Base-by-base conservation (phyloP, 768 basidiomycete genomes). In the Tylopilus balloui region DNA sequence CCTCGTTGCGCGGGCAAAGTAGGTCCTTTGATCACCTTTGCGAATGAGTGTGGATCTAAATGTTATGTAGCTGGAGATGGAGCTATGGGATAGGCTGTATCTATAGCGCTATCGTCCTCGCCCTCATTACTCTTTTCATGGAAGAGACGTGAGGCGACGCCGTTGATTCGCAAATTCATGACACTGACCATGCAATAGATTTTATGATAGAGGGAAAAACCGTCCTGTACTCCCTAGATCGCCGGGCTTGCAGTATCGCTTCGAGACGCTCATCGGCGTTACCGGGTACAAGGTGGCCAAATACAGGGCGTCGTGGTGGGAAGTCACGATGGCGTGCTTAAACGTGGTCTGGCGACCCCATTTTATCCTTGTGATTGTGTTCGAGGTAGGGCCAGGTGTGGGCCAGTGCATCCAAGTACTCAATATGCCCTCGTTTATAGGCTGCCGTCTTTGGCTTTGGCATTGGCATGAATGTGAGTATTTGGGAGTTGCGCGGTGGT, bases 31-130 rank as follows among this genome's bases (percentile, higher is more conserved):
- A 21, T 28, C 13, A 2, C 21, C 12, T 24, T 11, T 27, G 24
- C 3, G 24, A 24, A 25, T 4, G 17, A 14, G 15, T n/a, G 17
- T 7, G 29, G n/a, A 27, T 15, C 28, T 63, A 14, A 60, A 41
- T 0, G 15, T 1, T 23, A 5, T 23, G 6, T 39, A 75, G 71
- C 45, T 79, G 72, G 72, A 60, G 75, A 27, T 78, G 78, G 77
- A 66, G 75, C n/a, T 80, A 79, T 50, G 76, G 75, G 17, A 73
- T 78, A 52, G 79, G 71, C 0, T 73, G 71, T 15, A 73, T 78
- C 10, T 80, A 78, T 56, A 61, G 67, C 32, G 69, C 60, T 3
- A 47, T 77, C n/a, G 73, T 80, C 20, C 61, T 79, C n/a, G 34
- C 58, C 1, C 56, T 79, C 15, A 77, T 80, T 42, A 62, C 62